Percentiles rank a stretch among this genome's conserved stretches.
phyloP scores from a whole-genome alignment of 164 flowering plant species.

The Umbellularia californica region DNA sequence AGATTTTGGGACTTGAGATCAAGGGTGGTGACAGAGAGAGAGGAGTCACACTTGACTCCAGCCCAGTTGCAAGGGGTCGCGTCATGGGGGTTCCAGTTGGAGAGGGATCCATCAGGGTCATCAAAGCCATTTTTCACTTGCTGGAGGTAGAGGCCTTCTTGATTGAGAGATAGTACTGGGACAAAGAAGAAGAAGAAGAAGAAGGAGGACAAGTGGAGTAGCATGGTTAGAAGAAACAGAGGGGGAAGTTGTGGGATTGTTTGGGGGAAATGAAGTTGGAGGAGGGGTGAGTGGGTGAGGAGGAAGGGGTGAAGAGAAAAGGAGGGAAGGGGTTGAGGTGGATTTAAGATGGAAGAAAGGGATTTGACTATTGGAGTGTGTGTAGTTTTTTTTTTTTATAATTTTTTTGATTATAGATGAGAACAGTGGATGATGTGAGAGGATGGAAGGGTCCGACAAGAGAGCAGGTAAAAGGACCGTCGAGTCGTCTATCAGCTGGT shows the following conservation, averaged over 20 bases:
- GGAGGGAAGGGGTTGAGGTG: background rate
- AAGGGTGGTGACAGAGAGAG: conserved; percentile 47
- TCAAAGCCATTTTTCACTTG: conserved; percentile 41
- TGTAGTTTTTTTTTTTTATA: background rate
- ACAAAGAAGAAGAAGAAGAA: conserved; percentile 19
- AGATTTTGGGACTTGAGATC: conserved; percentile 51
- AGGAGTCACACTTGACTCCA: conserved; percentile 61
- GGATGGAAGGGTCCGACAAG: background rate
- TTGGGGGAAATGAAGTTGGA: background rate
- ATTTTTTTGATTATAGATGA: background rate
- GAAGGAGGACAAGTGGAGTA: conserved; percentile 12
- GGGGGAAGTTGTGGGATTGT: background rate
- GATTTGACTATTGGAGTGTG: too few species aligned
- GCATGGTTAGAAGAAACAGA: conserved; percentile 4
- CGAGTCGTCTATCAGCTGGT: background rate
- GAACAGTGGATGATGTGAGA: background rate
- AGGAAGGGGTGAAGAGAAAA: background rate
- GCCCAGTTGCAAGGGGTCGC: conserved; percentile 66
- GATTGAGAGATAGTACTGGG: conserved; percentile 38
- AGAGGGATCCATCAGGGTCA: conserved; percentile 55
- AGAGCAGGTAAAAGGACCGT: background rate
- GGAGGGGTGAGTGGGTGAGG: background rate
- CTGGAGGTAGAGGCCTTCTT: conserved; percentile 67
- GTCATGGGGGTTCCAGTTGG: conserved; percentile 54
- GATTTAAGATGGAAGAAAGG: background rate